These are phyloP conservation scores for Chaetothyriales sp. DNA, from an alignment of 2,329 filamentous ascomycete genomes.

Conservation along the genomic window DNA sequence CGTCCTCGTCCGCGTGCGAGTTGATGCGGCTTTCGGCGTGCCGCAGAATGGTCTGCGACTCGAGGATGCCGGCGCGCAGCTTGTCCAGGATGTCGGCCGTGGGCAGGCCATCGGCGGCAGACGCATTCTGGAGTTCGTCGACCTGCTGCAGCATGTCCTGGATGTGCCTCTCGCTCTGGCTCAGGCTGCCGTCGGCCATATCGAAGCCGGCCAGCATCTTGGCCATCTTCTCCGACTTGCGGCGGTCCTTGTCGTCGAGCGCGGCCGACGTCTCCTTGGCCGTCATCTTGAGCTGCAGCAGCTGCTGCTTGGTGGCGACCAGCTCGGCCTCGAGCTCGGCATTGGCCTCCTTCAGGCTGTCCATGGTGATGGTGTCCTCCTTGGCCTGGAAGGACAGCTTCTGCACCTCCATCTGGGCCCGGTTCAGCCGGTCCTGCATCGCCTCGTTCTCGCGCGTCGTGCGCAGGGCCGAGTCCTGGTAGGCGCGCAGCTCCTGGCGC, in stretches of 20 bases:
- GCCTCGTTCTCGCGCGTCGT: slow-evolving; percentile 83
- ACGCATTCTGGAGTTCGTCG: slow-evolving; percentile 63
- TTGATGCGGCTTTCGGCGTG: slow-evolving; percentile 82
- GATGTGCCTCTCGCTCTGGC: slow-evolving; percentile 78
- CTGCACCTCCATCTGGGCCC: slow-evolving; percentile 92
- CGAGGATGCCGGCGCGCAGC: slow-evolving; percentile 64
- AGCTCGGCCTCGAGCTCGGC: slow-evolving; percentile 79
- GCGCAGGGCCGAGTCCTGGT: slow-evolving; percentile 76
- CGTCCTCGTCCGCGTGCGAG: slow-evolving; percentile 52
- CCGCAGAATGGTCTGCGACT: slow-evolving; percentile 82
- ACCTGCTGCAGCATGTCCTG: slow-evolving; percentile 72
- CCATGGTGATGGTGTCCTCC: slow-evolving; percentile 94
- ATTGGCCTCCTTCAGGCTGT: slow-evolving; percentile 91
- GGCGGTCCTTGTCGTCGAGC: slow-evolving; percentile 93
- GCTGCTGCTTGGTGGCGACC: slow-evolving; percentile 83
- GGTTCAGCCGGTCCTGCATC: slow-evolving; percentile 72
- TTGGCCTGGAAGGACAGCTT: slow-evolving; percentile 92
- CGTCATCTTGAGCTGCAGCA: slow-evolving; percentile 91
- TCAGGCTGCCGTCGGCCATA: slow-evolving; percentile 81
- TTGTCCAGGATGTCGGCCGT: slow-evolving; percentile 67
- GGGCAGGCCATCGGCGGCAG: slow-evolving; percentile 62
- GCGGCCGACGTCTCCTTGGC: slow-evolving; percentile 85
- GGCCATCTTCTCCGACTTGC: slow-evolving; percentile 98
- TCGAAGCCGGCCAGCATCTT: slow-evolving; percentile 99
- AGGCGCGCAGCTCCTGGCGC: slow-evolving; percentile 69